phyloP scores from a whole-genome alignment of 768 basidiomycete genomes.

The Leucocoprinus leucothites region DNA sequence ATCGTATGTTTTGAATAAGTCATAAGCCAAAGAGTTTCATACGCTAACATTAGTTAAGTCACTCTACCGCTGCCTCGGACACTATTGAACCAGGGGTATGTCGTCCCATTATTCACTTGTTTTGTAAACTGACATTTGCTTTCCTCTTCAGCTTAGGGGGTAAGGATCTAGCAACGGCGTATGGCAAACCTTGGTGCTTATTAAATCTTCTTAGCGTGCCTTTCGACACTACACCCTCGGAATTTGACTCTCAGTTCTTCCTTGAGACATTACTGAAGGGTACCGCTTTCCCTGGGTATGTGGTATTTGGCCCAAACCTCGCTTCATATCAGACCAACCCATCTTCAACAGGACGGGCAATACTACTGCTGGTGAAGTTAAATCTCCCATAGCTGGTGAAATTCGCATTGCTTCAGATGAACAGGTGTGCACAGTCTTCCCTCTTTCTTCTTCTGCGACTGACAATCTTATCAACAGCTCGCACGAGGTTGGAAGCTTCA shows the following conservation, averaged over 20 bases:
- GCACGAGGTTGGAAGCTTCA: conserved; percentile 3
- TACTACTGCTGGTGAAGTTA: conserved; percentile 25
- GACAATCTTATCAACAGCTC: background rate
- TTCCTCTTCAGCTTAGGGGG: conserved; percentile 2
- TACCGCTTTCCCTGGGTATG: conserved; percentile 33
- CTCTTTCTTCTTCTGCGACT: background rate
- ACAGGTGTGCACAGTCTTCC: conserved; percentile 5
- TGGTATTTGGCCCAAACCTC: background rate
- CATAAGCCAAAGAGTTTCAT: background rate
- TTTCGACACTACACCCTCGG: conserved; percentile 43
- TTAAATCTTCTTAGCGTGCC: conserved; percentile 20
- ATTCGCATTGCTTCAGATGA: conserved; percentile 43
- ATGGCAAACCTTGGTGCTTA: background rate
- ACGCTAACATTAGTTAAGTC: background rate
- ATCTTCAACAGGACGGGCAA: background rate
- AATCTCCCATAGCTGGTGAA: conserved; percentile 37
- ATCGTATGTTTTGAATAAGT: background rate
- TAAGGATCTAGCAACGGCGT: background rate
- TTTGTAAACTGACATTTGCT: background rate
- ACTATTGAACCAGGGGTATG: conserved; percentile 5
- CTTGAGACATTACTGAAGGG: conserved; percentile 39
- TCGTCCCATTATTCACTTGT: background rate
- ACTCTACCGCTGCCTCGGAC: conserved; percentile 8
- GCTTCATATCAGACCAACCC: background rate
- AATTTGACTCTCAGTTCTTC: conserved; percentile 45